phyloP scores from a whole-genome alignment of 306 rosid species.

The Vigna reflexopilosa region DNA sequence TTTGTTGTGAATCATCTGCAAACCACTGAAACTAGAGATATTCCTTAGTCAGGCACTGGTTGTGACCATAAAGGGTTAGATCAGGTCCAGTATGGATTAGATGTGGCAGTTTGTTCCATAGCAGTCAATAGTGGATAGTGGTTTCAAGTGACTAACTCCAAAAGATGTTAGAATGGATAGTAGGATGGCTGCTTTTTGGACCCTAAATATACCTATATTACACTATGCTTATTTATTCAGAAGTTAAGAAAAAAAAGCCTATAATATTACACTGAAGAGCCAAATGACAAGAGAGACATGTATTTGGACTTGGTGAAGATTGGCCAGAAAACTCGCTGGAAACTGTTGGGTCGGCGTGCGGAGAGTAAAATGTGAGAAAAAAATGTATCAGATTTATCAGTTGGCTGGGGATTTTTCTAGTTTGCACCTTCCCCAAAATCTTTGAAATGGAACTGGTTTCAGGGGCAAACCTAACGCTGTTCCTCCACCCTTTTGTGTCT shows the following conservation, averaged over 20 bases:
- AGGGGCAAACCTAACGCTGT: too few species aligned
- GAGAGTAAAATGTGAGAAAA: too few species aligned
- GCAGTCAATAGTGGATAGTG: not conserved
- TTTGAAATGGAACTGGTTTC: too few species aligned
- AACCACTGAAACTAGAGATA: not conserved
- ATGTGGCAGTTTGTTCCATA: not conserved
- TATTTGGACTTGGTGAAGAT: not conserved
- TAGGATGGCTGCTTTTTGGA: not conserved
- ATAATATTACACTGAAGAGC: not conserved
- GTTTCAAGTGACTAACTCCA: not conserved
- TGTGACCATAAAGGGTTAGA: not conserved
- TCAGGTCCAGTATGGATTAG: conserved; percentile 8
- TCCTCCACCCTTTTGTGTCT: too few species aligned
- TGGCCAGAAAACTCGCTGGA: not conserved
- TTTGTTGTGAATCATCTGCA: not conserved
- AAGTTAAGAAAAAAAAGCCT: not conserved
- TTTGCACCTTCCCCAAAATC: too few species aligned
- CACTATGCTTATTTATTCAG: not conserved
- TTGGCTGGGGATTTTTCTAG: too few species aligned
- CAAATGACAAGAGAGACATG: not conserved
- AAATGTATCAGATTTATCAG: too few species aligned
- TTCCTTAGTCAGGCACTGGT: not conserved
- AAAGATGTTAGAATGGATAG: not conserved
- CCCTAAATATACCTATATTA: not conserved
- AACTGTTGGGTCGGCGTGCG: not conserved